These are phyloP conservation scores for Bruguiera parviflora DNA, from an alignment of 345 rosid species.

Conservation along the genomic window DNA sequence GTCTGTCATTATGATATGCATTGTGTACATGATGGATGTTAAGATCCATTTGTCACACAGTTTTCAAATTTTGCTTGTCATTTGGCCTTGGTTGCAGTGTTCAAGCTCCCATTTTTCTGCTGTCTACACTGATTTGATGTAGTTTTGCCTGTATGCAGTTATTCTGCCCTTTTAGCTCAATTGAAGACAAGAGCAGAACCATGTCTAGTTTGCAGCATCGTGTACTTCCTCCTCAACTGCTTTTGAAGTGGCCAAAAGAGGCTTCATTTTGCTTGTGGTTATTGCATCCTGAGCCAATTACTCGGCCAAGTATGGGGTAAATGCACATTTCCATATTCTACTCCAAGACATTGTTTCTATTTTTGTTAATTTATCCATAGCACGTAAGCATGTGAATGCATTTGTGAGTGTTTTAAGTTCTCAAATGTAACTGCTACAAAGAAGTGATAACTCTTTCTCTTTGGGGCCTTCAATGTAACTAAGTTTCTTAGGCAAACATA, in stretches of 20 bases:
- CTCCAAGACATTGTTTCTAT: background rate
- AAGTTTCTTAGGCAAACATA: too few species aligned
- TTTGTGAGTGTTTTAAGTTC: too few species aligned
- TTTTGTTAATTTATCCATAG: background rate
- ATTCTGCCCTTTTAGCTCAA: constrained; percentile 60
- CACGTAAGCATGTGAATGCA: too few species aligned
- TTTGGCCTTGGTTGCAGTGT: constrained; percentile 1
- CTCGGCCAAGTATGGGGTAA: constrained; percentile 80
- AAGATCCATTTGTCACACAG: background rate
- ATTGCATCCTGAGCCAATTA: constrained; percentile 80
- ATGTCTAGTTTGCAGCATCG: constrained; percentile 96
- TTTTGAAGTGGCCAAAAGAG: constrained; percentile 84
- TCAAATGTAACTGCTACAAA: too few species aligned
- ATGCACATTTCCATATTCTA: background rate
- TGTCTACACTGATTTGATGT: constrained; percentile 28
- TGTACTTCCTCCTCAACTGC: constrained; percentile 88
- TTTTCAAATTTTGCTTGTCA: background rate
- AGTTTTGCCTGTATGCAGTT: constrained; percentile 41
- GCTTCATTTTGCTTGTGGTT: constrained; percentile 95
- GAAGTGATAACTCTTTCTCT: too few species aligned
- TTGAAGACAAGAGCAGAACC: constrained; percentile 73
- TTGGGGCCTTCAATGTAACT: too few species aligned
- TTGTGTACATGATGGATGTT: background rate
- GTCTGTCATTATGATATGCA: constrained; percentile 31
- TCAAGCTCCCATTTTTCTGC: constrained; percentile 14